Evolutionary conservation across 441 rosid species (phyloP).

Genomic region (Pelargonium citronellum): DNA sequence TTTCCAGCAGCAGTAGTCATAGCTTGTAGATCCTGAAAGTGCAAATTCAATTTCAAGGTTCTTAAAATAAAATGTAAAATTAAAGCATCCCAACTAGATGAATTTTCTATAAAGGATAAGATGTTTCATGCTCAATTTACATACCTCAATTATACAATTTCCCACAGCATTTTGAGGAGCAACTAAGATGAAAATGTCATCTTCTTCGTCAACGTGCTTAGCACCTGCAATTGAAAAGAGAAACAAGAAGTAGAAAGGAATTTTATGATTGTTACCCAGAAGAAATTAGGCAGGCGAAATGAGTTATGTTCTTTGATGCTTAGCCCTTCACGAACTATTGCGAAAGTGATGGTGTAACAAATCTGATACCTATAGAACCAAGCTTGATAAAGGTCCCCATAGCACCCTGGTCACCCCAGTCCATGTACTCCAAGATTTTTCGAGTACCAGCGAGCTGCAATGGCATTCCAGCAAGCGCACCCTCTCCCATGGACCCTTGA

Average conservation of each 20-base stretch:
- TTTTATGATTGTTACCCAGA: background rate
- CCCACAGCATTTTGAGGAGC: constrained; percentile 98
- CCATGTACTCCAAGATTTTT: constrained; percentile 89
- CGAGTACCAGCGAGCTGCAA: constrained; percentile 86
- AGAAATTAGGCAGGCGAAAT: background rate
- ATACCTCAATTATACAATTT: constrained; percentile 84
- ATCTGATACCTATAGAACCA: constrained; percentile 71
- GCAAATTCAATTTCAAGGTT: constrained; percentile 1
- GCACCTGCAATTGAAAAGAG: constrained; percentile 39
- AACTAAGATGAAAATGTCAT: constrained; percentile 79
- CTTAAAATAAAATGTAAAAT: constrained; percentile 15
- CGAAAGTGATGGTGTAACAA: background rate
- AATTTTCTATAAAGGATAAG: constrained; percentile 6
- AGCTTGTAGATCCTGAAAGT: constrained; percentile 67
- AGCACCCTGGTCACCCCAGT: constrained; percentile 84
- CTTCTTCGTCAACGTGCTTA: constrained; percentile 73
- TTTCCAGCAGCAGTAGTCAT: constrained; percentile 88
- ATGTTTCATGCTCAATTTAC: constrained; percentile 22
- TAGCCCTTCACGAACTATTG: too few relatives aligned
- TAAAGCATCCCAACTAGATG: constrained; percentile 8
- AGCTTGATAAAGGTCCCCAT: constrained; percentile 68
- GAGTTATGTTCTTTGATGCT: background rate
- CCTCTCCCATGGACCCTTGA: constrained; percentile 96
- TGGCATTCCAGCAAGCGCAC: constrained; percentile 97
- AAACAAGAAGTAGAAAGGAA: constrained; percentile 5